Percentiles rank a stretch among this genome's conserved stretches.
phyloP scores from a whole-genome alignment of 106 monocot genomes.

The Dendrobium officinale region DNA sequence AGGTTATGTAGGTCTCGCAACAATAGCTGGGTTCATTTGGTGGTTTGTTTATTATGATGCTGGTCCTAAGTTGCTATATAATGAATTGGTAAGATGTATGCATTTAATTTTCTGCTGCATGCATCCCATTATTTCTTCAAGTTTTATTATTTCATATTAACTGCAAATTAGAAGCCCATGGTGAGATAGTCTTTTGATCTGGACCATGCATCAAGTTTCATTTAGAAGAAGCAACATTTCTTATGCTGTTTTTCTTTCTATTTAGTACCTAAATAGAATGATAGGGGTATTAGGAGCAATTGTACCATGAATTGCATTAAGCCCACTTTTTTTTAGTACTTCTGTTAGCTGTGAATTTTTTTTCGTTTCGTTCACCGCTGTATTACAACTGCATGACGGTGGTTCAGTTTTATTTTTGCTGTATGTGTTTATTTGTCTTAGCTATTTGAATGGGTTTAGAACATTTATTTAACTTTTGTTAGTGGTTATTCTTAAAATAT shows the following conservation, averaged over 20 bases:
- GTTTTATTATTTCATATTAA: not conserved
- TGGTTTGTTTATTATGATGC: conserved; percentile 95
- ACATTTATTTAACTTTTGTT: not conserved
- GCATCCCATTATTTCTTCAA: not conserved
- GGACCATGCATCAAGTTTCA: not conserved
- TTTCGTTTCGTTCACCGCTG: no score
- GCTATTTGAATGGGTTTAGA: not conserved
- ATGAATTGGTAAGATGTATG: conserved; percentile 68
- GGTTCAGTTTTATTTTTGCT: not conserved
- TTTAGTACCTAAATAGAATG: no score
- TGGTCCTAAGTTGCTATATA: conserved; percentile 83
- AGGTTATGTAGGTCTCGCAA: conserved; percentile 99
- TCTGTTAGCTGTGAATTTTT: no score
- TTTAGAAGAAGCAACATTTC: not conserved
- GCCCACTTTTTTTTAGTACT: no score
- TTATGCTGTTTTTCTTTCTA: no score
- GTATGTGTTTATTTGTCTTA: not conserved
- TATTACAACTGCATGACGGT: not conserved
- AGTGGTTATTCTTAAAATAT: not conserved
- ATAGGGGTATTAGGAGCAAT: no score
- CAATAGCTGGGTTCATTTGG: conserved; percentile 94
- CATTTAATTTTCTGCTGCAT: not conserved
- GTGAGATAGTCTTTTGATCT: no score
- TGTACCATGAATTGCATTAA: no score
- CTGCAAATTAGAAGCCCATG: no score